phyloP scores from a whole-genome alignment of 192 early-diverging fungal species.

The Entomortierella chlamydospora region DNA sequence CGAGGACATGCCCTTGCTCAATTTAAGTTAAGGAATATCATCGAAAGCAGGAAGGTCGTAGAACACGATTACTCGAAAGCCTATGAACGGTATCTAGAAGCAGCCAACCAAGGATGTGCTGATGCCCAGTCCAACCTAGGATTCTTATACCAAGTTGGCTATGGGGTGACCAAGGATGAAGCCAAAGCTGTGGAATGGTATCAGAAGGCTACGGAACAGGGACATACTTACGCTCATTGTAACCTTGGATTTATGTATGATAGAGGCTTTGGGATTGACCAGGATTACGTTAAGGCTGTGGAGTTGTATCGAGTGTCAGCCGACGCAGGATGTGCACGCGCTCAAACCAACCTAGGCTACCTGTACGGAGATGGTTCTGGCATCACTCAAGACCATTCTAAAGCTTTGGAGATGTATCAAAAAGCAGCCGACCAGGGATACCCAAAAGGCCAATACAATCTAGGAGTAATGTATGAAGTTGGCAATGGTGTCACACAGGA shows the following conservation, averaged over 20 bases:
- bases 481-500: neutral
- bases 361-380: slow-evolving; percentile 50
- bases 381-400: slow-evolving; percentile 12
- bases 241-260: slow-evolving; percentile 37
- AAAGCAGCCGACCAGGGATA: slow-evolving; percentile 34
- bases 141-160: slow-evolving; percentile 41
- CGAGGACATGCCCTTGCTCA: slow-evolving; percentile 43
- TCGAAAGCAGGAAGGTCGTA: too few species aligned
- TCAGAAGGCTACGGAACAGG: neutral
- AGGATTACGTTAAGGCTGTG: slow-evolving; percentile 45
- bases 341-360: slow-evolving; percentile 40
- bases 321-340: slow-evolving; percentile 31
- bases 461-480: neutral
- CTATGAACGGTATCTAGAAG: slow-evolving; percentile 49
- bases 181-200: slow-evolving; percentile 1
- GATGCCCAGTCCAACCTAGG: slow-evolving; percentile 42
- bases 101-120: slow-evolving; percentile 38
- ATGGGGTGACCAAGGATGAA: slow-evolving; percentile 26
- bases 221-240: neutral
- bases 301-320: slow-evolving; percentile 56
- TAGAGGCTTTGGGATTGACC: slow-evolving; percentile 43
- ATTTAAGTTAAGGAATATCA: slow-evolving; percentile 38
- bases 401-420: slow-evolving; percentile 41
- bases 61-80: slow-evolving; percentile 31
- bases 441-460: slow-evolving; percentile 1